A percentile compares a stretch with the other conserved stretches of the same genome.
Evolutionary conservation across 176 grass and related monocot genomes (phyloP).

Genomic region (Oropetium thomaeum): DNA sequence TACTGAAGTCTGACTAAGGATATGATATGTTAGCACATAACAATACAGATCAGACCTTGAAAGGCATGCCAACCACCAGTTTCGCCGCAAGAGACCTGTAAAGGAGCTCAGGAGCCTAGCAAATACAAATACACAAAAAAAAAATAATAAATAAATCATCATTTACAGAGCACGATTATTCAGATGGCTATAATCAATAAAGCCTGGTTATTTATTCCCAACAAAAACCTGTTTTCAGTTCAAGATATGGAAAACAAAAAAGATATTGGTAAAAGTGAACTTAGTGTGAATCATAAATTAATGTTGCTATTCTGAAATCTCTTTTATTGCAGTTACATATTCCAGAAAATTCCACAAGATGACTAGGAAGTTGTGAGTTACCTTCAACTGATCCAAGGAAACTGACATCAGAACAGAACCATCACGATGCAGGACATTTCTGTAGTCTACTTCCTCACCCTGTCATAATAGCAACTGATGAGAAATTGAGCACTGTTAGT

Average conservation of each 20-base stretch:
- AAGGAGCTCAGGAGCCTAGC: conserved; percentile 70
- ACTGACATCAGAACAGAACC: conserved; percentile 98
- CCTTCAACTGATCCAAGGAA: conserved; percentile 84
- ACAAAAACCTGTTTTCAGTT: conserved; percentile 5
- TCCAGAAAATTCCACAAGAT: not conserved
- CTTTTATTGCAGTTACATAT: not conserved
- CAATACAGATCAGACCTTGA: conserved; percentile 75
- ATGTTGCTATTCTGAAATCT: not conserved
- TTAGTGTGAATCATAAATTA: conserved; percentile 17
- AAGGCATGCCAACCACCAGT: conserved; percentile 95
- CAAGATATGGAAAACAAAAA: conserved; percentile 5
- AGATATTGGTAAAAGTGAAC: not conserved
- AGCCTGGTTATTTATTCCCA: not conserved
- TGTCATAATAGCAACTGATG: conserved; percentile 26
- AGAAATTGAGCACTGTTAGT: conserved; percentile 19
- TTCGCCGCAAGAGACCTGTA: conserved; percentile 87
- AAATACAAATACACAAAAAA: conserved; percentile 43
- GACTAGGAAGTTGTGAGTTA: conserved; percentile 18
- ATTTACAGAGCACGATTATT: conserved; percentile 27
- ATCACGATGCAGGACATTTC: conserved; percentile 95
- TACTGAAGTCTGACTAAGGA: conserved; percentile 27
- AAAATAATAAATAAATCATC: not conserved
- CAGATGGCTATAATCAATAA: conserved; percentile 6
- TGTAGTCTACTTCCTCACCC: conserved; percentile 95
- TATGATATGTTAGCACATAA: conserved; percentile 10